phyloP scores from a whole-genome alignment of 306 rosid genomes.

The Fragaria ananassa region DNA sequence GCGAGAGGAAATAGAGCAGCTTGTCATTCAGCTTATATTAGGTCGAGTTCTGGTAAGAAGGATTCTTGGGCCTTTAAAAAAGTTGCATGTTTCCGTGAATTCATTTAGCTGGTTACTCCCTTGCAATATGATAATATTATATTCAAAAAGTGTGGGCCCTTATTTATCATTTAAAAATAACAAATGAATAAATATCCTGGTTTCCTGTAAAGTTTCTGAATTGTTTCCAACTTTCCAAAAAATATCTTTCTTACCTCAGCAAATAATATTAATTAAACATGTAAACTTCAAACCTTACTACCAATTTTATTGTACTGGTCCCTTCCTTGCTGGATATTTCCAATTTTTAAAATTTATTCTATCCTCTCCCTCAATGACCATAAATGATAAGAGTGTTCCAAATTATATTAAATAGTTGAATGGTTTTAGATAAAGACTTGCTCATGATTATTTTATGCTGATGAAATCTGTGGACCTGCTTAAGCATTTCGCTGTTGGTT shows the following conservation, averaged over 20 bases:
- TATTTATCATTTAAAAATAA: background rate
- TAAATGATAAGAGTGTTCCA: background rate
- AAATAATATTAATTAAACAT: background rate
- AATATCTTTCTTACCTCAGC: background rate
- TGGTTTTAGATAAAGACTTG: background rate
- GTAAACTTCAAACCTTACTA: background rate
- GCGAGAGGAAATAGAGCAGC: slow-evolving; percentile 82
- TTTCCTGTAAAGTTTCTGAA: background rate
- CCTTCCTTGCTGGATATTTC: background rate
- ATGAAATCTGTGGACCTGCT: slow-evolving; percentile 6
- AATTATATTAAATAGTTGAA: background rate
- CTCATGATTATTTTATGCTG: background rate
- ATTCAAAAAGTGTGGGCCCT: background rate
- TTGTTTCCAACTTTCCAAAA: background rate
- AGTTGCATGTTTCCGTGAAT: slow-evolving; percentile 6
- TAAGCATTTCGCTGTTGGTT: background rate
- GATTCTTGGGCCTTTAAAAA: slow-evolving; percentile 14
- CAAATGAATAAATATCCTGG: background rate
- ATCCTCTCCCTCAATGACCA: background rate
- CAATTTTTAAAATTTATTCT: background rate
- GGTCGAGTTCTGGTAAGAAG: slow-evolving; percentile 63
- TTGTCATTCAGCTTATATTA: slow-evolving; percentile 71
- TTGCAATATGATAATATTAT: background rate
- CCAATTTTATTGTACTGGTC: background rate
- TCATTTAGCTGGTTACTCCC: background rate